These are phyloP conservation scores for Morella rubra DNA, from an alignment of 306 rosid species.

Conservation along the genomic window DNA sequence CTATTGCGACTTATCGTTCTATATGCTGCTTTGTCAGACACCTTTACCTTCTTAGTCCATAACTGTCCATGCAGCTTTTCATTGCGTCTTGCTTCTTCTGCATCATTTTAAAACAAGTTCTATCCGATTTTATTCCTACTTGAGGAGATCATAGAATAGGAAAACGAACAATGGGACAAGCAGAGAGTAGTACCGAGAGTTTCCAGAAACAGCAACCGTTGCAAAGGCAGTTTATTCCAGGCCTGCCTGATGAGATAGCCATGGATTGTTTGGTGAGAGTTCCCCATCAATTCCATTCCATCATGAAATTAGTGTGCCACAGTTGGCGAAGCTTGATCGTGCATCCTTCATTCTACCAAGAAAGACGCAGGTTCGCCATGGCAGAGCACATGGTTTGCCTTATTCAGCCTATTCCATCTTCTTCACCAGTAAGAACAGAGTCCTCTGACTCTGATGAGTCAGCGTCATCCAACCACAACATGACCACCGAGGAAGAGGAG, in stretches of 20 bases:
- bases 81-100: too few relatives aligned
- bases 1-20: too few relatives aligned
- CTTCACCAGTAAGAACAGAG: neutral
- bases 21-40: too few relatives aligned
- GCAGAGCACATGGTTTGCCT: conserved; percentile 8
- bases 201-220: neutral
- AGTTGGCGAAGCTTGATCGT: conserved; percentile 2
- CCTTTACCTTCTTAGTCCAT: too few relatives aligned
- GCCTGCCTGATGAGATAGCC: conserved; percentile 15
- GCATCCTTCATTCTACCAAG: conserved; percentile 1
- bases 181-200: conserved; percentile 3
- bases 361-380: neutral
- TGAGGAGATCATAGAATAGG: neutral
- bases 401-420: neutral
- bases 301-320: neutral
- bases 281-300: neutral
- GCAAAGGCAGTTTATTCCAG: conserved; percentile 10
- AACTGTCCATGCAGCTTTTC: too few relatives aligned
- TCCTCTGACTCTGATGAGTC: neutral
- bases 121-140: neutral
- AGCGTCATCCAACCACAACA: neutral
- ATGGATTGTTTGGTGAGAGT: conserved; percentile 2
- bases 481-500: neutral
- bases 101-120: neutral
- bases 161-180: neutral